Conservation (phyloP, 768 basidiomycete genomes). For the Phaeotremella fagi region DNA sequence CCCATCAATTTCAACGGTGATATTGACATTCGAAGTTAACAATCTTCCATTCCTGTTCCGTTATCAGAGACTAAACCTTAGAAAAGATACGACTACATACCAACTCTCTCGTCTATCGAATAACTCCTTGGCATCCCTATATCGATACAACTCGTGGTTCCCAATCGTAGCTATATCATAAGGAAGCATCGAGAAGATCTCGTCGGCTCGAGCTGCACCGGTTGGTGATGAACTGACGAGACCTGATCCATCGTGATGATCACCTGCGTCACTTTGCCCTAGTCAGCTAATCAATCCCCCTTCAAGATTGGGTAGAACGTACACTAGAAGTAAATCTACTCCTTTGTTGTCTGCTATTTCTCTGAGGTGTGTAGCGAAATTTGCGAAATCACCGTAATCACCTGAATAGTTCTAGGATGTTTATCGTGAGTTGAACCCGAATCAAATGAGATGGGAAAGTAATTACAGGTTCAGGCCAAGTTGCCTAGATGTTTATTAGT, state of each 20-base stretch:
- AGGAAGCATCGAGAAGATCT: slow-evolving; percentile 65
- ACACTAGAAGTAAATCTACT: slow-evolving; percentile 74
- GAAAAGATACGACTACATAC: slow-evolving; percentile 24
- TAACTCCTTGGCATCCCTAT: slow-evolving; percentile 24
- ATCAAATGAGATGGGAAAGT: not conserved
- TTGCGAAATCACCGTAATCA: slow-evolving; percentile 75
- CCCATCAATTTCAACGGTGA: slow-evolving; percentile 59
- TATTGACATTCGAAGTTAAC: slow-evolving; percentile 79
- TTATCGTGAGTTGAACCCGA: not conserved
- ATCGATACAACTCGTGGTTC: slow-evolving; percentile 79
- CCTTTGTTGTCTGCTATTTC: slow-evolving; percentile 64
- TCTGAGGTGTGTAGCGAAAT: slow-evolving; percentile 82
- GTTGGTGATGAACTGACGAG: slow-evolving; percentile 35
- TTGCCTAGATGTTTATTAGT: slow-evolving; percentile 19
- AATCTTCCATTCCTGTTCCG: slow-evolving; percentile 65
- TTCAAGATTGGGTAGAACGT: slow-evolving; percentile 2
- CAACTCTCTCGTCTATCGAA: slow-evolving; percentile 27
- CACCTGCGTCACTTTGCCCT: slow-evolving; percentile 46
- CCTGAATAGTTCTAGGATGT: slow-evolving; percentile 50
- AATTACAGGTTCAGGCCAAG: slow-evolving; percentile 48
- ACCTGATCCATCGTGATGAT: slow-evolving; percentile 48
- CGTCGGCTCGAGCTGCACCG: slow-evolving; percentile 54
- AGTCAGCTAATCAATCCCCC: no score
- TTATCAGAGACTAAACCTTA: not conserved
- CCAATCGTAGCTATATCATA: slow-evolving; percentile 82